phyloP scores from a whole-genome alignment of 2,329 filamentous ascomycete species.

The Penicillium sp. region DNA sequence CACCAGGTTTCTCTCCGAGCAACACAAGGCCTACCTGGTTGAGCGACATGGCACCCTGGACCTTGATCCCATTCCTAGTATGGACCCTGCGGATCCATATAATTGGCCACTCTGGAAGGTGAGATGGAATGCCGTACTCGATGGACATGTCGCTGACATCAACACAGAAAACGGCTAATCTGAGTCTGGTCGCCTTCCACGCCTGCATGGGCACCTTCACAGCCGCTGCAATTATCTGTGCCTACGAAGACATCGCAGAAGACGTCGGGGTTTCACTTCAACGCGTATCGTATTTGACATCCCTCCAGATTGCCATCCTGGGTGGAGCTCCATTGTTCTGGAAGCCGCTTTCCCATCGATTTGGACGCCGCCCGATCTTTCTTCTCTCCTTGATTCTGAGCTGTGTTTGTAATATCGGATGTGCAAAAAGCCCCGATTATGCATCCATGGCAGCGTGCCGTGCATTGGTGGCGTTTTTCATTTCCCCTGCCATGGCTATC shows the following conservation, averaged over 20 bases:
- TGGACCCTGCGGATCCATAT: conserved; percentile 53
- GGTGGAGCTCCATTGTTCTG: conserved; percentile 57
- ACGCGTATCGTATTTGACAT: conserved; percentile 54
- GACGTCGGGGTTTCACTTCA: conserved; percentile 53
- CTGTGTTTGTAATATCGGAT: conserved; percentile 53
- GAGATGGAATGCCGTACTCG: neutral
- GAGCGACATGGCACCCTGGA: conserved; percentile 53
- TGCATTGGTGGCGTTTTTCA: conserved; percentile 54
- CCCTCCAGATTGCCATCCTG: conserved; percentile 55
- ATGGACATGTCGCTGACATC: neutral
- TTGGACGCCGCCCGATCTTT: conserved; percentile 56
- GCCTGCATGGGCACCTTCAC: conserved; percentile 58
- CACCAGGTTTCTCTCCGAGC: conserved; percentile 19
- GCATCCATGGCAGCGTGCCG: conserved; percentile 52
- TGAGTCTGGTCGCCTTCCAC: conserved; percentile 57
- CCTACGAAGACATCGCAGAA: conserved; percentile 52
- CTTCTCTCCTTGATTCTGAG: conserved; percentile 51
- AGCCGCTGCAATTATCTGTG: conserved; percentile 54
- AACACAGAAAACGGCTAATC: conserved; percentile 50
- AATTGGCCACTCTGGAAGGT: conserved; percentile 56
- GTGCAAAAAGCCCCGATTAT: conserved; percentile 51
- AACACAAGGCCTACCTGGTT: conserved; percentile 48
- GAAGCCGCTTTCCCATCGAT: conserved; percentile 55
- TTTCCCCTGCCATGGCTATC: conserved; percentile 52
- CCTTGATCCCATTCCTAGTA: conserved; percentile 53